A percentile compares a stretch with the other conserved stretches of the same genome.
Conservation (phyloP, 148 eudicot species). For the Dianthus caryophyllus region DNA sequence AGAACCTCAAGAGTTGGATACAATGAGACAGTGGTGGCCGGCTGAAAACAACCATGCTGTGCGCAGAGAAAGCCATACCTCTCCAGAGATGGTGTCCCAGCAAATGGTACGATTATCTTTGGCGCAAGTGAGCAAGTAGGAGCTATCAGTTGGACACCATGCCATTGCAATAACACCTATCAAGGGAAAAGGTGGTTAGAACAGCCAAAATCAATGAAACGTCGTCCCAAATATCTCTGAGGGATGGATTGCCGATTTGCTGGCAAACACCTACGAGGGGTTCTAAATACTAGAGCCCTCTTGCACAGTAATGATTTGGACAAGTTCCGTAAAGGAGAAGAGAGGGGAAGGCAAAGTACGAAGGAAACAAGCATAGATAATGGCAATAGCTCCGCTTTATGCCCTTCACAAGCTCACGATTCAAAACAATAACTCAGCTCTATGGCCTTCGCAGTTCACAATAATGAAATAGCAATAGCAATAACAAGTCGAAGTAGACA, state of each 20-base stretch:
- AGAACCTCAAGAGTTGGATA: constrained; percentile 9
- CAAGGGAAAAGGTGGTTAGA: constrained; percentile 4
- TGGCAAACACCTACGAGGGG: not conserved
- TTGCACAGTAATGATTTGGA: not conserved
- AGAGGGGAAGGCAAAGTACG: too few species aligned
- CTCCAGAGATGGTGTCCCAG: constrained; percentile 84
- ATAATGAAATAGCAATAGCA: too few species aligned
- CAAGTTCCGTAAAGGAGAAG: not conserved
- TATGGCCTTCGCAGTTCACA: too few species aligned
- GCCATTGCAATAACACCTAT: constrained; percentile 92
- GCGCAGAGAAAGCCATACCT: constrained; percentile 38
- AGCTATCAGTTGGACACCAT: constrained; percentile 90
- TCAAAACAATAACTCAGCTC: too few species aligned
- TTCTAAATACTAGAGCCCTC: not conserved
- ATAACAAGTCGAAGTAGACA: not conserved
- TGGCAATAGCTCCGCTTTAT: too few species aligned
- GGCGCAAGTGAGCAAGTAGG: constrained; percentile 86
- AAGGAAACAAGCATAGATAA: too few species aligned
- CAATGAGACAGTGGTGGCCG: constrained; percentile 1
- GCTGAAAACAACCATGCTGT: not conserved
- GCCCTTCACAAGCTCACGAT: too few species aligned
- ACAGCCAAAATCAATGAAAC: not conserved
- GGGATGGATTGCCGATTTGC: too few species aligned
- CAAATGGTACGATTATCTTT: constrained; percentile 94
- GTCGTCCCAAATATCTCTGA: not conserved